phyloP scores from a whole-genome alignment of 202 grass and related monocot species.

The Digitaria exilis region DNA sequence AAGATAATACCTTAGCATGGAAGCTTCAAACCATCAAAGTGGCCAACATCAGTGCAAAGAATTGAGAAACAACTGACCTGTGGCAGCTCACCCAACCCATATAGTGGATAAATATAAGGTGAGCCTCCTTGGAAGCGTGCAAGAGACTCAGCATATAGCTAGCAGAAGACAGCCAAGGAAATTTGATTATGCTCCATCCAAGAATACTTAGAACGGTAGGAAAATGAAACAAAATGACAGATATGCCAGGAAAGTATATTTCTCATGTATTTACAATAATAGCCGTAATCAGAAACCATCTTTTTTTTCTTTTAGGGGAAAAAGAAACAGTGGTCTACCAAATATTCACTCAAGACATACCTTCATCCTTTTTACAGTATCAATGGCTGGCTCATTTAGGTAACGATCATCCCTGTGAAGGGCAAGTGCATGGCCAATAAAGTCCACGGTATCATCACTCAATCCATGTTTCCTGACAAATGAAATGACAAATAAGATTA shows the following conservation, averaged over 20 bases:
- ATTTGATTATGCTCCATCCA: constrained; percentile 5
- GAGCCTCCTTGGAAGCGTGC: constrained; percentile 83
- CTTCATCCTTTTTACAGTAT: constrained; percentile 85
- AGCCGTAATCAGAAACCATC: constrained; percentile 13
- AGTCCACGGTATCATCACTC: constrained; percentile 77
- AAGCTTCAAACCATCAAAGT: constrained; percentile 12
- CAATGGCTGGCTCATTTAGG: constrained; percentile 65
- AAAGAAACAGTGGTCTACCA: background rate
- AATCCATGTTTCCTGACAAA: constrained; percentile 68
- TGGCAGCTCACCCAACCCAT: constrained; percentile 80
- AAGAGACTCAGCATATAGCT: constrained; percentile 82
- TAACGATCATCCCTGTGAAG: constrained; percentile 81
- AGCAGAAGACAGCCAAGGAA: constrained; percentile 24
- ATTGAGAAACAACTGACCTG: constrained; percentile 54
- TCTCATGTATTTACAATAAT: constrained; percentile 22
- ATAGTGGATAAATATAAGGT: constrained; percentile 85
- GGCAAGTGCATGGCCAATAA: constrained; percentile 77
- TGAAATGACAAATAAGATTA: constrained; percentile 20
- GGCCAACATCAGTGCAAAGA: background rate
- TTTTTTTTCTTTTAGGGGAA: background rate
- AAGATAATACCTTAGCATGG: constrained; percentile 25
- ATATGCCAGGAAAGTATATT: no score
- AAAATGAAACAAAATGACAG: background rate
- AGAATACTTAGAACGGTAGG: background rate
- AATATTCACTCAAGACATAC: constrained; percentile 35